phyloP scores from a whole-genome alignment of 495 filamentous ascomycete genomes.

The Penicillium salamii region DNA sequence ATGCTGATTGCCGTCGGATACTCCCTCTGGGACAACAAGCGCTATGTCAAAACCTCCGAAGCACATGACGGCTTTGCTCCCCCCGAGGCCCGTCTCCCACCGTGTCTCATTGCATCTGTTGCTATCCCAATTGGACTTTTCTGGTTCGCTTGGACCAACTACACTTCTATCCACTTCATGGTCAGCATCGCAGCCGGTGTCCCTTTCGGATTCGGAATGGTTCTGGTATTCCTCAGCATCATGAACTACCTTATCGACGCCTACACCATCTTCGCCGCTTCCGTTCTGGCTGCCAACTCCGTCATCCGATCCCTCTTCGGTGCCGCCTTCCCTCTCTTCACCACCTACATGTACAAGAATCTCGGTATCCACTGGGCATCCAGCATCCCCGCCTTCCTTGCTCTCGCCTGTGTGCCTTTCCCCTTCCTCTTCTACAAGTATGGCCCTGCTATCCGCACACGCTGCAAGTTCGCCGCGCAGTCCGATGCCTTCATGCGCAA shows the following conservation, averaged over 20 bases:
- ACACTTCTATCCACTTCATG: constrained; percentile 66
- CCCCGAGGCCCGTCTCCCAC: constrained; percentile 49
- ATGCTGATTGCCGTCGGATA: constrained; percentile 64
- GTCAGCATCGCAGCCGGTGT: constrained; percentile 61
- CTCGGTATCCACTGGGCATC: constrained; percentile 83
- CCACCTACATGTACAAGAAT: constrained; percentile 68
- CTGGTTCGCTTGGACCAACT: constrained; percentile 70
- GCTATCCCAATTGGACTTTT: constrained; percentile 54
- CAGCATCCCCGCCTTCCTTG: constrained; percentile 73
- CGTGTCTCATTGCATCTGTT: constrained; percentile 40
- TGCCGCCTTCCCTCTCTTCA: constrained; percentile 84
- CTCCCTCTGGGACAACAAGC: constrained; percentile 49
- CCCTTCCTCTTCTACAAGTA: constrained; percentile 81
- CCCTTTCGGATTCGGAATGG: constrained; percentile 74
- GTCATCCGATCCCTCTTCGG: constrained; percentile 70
- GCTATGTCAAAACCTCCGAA: constrained; percentile 38
- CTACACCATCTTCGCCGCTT: constrained; percentile 79
- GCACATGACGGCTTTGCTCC: constrained; percentile 40
- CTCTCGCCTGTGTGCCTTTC: constrained; percentile 72
- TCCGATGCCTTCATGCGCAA: constrained; percentile 48
- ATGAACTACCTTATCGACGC: constrained; percentile 81
- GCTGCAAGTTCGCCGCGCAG: constrained; percentile 71
- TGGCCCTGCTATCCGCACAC: constrained; percentile 59
- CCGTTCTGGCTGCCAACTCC: constrained; percentile 74
- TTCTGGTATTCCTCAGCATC: constrained; percentile 70